These are phyloP conservation scores for Staphylotrichum longicolle DNA, from an alignment of 495 filamentous ascomycete genomes.

Conservation along the genomic window DNA sequence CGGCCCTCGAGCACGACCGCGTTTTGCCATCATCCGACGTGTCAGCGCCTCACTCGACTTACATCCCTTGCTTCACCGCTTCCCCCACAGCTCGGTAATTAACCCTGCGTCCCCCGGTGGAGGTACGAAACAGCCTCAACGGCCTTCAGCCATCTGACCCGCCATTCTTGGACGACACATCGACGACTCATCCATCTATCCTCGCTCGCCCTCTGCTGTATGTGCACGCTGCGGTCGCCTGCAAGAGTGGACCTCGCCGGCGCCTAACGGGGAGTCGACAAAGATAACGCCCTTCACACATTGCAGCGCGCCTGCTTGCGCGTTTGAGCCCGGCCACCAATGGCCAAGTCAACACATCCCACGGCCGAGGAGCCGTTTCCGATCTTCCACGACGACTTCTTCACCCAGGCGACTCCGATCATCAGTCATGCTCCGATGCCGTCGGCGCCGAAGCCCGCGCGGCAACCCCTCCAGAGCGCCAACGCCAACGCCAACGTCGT, in stretches of 20 bases:
- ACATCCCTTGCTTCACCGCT: slow-evolving; percentile 22
- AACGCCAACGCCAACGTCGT: slow-evolving; percentile 51
- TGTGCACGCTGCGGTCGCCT: not conserved
- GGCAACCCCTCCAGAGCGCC: slow-evolving; percentile 52
- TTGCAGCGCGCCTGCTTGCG: slow-evolving; percentile 12
- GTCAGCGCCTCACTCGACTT: slow-evolving; percentile 14
- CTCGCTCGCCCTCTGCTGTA: not conserved
- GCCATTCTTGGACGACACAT: not conserved
- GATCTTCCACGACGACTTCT: slow-evolving; percentile 61
- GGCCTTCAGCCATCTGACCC: not conserved
- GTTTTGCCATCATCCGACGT: slow-evolving; percentile 6
- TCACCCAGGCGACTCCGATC: slow-evolving; percentile 44
- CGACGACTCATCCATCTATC: not conserved
- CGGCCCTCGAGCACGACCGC: slow-evolving; percentile 3
- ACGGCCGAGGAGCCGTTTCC: slow-evolving; percentile 55
- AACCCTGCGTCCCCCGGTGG: slow-evolving; percentile 26
- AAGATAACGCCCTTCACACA: not conserved
- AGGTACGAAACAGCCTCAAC: slow-evolving; percentile 22
- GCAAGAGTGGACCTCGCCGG: too few relatives aligned
- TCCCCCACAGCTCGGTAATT: slow-evolving; percentile 31
- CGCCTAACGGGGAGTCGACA: too few relatives aligned
- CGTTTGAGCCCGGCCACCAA: slow-evolving; percentile 26
- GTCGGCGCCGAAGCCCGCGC: slow-evolving; percentile 44
- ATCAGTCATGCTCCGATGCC: slow-evolving; percentile 55
- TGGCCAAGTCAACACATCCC: slow-evolving; percentile 61